Evolutionary conservation across 345 rosid species (phyloP).

Genomic region (Crucihimalaya himalaica): DNA sequence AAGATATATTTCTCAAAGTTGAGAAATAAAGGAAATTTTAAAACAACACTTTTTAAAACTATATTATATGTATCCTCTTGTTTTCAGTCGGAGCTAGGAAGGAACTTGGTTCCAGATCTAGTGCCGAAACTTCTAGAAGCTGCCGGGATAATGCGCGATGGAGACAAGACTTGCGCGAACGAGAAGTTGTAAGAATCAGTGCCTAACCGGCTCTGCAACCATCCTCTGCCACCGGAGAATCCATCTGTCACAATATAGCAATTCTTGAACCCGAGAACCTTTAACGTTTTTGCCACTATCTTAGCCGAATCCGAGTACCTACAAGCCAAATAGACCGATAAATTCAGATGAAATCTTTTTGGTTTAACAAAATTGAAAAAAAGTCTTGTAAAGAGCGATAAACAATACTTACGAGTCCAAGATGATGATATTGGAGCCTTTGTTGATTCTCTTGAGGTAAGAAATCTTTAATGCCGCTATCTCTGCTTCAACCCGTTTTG

Average conservation of each 20-base stretch:
- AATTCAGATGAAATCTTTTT: not conserved
- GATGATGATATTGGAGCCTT: slow-evolving; percentile 79
- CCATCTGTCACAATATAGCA: slow-evolving; percentile 79
- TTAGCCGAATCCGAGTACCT: slow-evolving; percentile 86
- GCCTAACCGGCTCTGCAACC: slow-evolving; percentile 89
- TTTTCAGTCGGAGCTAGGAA: slow-evolving; percentile 65
- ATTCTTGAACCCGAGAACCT: slow-evolving; percentile 73
- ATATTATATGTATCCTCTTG: not conserved
- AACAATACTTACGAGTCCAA: slow-evolving; percentile 75
- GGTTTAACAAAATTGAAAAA: not conserved
- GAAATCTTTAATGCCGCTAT: slow-evolving; percentile 87
- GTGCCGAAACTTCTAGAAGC: slow-evolving; percentile 62
- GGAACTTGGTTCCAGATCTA: slow-evolving; percentile 63
- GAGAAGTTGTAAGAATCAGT: slow-evolving; percentile 76
- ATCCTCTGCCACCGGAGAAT: slow-evolving; percentile 84
- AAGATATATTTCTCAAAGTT: slow-evolving; percentile 22
- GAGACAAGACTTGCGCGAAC: slow-evolving; percentile 65
- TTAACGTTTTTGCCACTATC: slow-evolving; percentile 69
- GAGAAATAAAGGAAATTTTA: not conserved
- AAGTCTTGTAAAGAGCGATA: slow-evolving; percentile 1
- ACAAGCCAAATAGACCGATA: slow-evolving; percentile 15
- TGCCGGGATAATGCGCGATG: slow-evolving; percentile 64
- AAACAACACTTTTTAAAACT: slow-evolving; percentile 4
- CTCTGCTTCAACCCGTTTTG: slow-evolving; percentile 86
- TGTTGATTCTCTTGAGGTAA: slow-evolving; percentile 79